Evolutionary conservation across 2,329 filamentous ascomycete genomes (phyloP), one percentile per base, ranked within the genome.

Genomic region (Fusarium coffeatum): DNA sequence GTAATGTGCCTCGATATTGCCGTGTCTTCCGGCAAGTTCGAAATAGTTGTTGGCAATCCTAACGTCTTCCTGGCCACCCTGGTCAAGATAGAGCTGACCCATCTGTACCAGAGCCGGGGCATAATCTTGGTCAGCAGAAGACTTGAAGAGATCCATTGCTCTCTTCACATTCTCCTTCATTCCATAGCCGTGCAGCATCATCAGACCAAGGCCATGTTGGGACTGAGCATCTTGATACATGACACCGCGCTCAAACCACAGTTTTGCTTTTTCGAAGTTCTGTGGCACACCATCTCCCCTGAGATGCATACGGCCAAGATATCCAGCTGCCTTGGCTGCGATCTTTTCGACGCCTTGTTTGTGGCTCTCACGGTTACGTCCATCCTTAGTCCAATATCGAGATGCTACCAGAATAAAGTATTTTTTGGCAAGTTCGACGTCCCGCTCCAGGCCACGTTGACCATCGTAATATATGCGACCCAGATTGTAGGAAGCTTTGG

Each of bases 391-490:
- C 94, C 94, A 98, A 79, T 94, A 95, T 74, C 91, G 89, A 51
- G 90, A 89, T 0, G 93, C 91, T 8, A 97, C 90, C 58, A 90
- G 86, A 72, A 92, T 86, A 79, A 97, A 98, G 74, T 97, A 95
- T 68, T 88, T 89, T 78, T 92, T 91, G 1, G 94, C 93, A 42
- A 89, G 85, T 28, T 87, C 86, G 47, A 94, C 86, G 74, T 97
- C 92, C 22, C 89, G 87, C 55, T 92, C 89, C 43, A 97, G 83
- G 1, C 89, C 90, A 58, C 92, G 87, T 59, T 93, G 90, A 1
- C 94, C 94, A 61, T 98, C 94, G 75, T 97, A 97, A 78, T 97
- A 92, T 66, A 97, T 88, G 69, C 93, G 90, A 5, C 93, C 94
- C 1, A 98, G 83, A 66, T 92, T 94, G 75, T 94, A 94, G 1